Percentiles rank a stretch among this genome's conserved stretches.
phyloP scores from a whole-genome alignment of 768 basidiomycete species.

The Leccinum subgranulosum region DNA sequence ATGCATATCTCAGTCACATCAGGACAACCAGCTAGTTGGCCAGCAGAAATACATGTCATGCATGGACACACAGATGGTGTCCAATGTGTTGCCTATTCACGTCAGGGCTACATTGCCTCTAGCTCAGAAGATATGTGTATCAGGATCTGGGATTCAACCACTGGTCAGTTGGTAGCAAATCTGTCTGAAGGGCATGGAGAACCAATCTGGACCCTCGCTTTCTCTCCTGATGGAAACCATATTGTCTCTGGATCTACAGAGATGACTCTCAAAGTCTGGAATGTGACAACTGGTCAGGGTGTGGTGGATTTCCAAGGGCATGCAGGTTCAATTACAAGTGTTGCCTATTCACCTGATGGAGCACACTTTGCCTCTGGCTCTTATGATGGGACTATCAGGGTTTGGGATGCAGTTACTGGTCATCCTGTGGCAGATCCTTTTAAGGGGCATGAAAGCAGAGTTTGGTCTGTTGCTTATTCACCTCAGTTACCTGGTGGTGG shows the following conservation, averaged over 20 bases:
- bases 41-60: not conserved
- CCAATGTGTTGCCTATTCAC: not conserved
- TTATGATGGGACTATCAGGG: too few relatives aligned
- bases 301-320: conserved; percentile 1
- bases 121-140: not conserved
- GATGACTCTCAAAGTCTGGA: not conserved
- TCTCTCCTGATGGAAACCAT: too few relatives aligned
- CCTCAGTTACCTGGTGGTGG: too few relatives aligned
- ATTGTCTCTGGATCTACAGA: not conserved
- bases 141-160: not conserved
- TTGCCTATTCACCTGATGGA: too few relatives aligned
- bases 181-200: not conserved
- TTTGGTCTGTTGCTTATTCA: not conserved
- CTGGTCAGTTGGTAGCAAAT: too few relatives aligned
- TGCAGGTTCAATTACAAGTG: not conserved
- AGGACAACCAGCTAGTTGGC: not conserved
- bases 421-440: too few relatives aligned
- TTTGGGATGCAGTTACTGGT: too few relatives aligned
- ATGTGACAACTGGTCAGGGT: not conserved
- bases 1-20: not conserved
- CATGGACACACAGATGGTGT: not conserved
- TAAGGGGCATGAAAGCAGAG: too few relatives aligned
- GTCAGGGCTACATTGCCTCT: not conserved
- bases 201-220: not conserved
- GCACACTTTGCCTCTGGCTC: too few relatives aligned